Percentiles rank a stretch among this genome's conserved stretches.
These are phyloP conservation scores for Papiliotrema fonsecae DNA, from an alignment of 1,284 basidiomycete species.

Conservation along the genomic window DNA sequence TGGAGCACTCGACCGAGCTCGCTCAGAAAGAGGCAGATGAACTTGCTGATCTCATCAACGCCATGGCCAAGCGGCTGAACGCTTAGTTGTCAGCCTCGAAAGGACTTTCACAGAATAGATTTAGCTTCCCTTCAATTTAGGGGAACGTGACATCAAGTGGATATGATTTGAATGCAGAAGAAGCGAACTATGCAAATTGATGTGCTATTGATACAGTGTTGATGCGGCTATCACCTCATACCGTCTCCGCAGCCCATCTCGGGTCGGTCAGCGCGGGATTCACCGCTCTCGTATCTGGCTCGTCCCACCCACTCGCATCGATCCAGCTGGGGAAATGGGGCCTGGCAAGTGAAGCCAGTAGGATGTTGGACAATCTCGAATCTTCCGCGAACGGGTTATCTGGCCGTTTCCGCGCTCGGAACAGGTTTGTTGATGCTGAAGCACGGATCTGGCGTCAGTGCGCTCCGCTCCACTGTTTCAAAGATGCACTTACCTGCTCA, in stretches of 20 bases:
- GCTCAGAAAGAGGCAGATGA: conserved; percentile 64
- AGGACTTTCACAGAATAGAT: too few species aligned
- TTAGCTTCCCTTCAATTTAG: too few species aligned
- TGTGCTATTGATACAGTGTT: not conserved
- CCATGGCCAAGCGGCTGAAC: conserved; percentile 52
- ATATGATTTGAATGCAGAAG: too few species aligned
- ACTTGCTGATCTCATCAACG: conserved; percentile 56
- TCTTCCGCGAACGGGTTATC: conserved; percentile 43
- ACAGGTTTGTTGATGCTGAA: conserved; percentile 32
- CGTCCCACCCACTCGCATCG: conserved; percentile 33
- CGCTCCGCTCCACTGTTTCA: not conserved
- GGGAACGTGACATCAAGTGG: too few species aligned
- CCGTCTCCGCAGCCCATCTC: conserved; percentile 7
- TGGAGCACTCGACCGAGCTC: conserved; percentile 60
- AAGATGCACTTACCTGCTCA: conserved; percentile 64
- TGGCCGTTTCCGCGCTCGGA: conserved; percentile 26
- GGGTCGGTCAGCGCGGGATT: conserved; percentile 41
- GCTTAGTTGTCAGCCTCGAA: conserved; percentile 6
- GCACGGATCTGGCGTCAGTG: conserved; percentile 35
- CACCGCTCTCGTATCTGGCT: conserved; percentile 27
- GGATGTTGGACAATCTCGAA: conserved; percentile 35
- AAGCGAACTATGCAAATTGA: not conserved
- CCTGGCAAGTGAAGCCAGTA: conserved; percentile 38
- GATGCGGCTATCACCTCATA: not conserved
- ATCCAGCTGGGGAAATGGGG: conserved; percentile 47